Evolutionary conservation across 192 early-diverging fungal genomes (phyloP), one percentile per base, ranked within the genome.

Genomic region (Chytriomyces hyalinus): DNA sequence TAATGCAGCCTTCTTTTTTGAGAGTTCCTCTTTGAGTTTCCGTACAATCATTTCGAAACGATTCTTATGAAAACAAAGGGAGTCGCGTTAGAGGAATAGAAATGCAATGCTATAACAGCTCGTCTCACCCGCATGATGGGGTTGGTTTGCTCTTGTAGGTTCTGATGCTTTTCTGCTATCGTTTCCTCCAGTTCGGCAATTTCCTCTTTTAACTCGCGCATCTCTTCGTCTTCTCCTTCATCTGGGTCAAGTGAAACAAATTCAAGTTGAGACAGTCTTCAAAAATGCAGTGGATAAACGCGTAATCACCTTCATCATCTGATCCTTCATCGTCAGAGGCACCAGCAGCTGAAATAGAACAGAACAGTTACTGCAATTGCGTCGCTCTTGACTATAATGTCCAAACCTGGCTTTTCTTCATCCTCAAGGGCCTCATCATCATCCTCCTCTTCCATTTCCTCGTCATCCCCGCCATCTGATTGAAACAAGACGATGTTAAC

Each of bases 1-100:
- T 11, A 24, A 28, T 2, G 68, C 68, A 11, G 68, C 82, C 50
- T 82, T 81, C 80, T 92, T 93, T 49, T 89, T 77, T 49, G 84
- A 78, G 49, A 91, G 75, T 71, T 93, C 87, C 60, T 85, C 84
- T 20, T 83, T 81, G 62, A 94, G 78, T 20, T 84, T 87, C 36
- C 81, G 77, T 28, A 93, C 80, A 43, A 87, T 90, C 8, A 84
- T 86, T 67, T 91, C 89, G 61, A 94, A 93, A 6, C 93, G 91
- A 77, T 83, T 86, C 92, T 91, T 6, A 51, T 50, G 28, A n/a
- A 22, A 28, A 65, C 0, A 57, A 9, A 65, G 26, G 69, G 51
- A 48, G 20, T 61, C 6, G 47, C 45, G 17, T 6, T 36, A 43
- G 1, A 6, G 46, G 57, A 22, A 46, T 17, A 1, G 51, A 36